Percentiles rank a stretch among this genome's conserved stretches.
Evolutionary conservation across 2,329 filamentous ascomycete species (phyloP).

Genomic region (Cladorrhinum sp.): DNA sequence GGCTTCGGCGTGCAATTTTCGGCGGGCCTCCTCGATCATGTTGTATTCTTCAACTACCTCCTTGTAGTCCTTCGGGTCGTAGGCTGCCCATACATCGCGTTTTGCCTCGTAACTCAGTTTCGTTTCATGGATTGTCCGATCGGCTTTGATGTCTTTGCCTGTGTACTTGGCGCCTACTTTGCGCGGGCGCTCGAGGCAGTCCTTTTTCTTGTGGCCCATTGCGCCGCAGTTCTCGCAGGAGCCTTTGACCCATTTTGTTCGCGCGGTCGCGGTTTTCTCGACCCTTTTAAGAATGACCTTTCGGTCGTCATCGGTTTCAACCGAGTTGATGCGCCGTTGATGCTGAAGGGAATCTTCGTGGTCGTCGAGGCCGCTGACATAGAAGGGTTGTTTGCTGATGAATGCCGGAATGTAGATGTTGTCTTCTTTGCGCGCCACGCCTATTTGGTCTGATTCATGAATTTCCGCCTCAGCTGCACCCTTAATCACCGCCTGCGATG

Average conservation of each 20-base stretch:
- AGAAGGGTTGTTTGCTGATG: conserved; percentile 97
- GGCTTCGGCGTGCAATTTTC: conserved; percentile 37
- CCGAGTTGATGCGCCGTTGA: conserved; percentile 68
- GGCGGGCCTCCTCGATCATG: conserved; percentile 73
- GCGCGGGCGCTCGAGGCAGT: conserved; percentile 84
- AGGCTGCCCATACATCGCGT: conserved; percentile 97
- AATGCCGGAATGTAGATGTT: conserved; percentile 98
- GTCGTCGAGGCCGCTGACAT: conserved; percentile 67
- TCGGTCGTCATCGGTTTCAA: conserved; percentile 52
- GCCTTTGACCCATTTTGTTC: conserved; percentile 96
- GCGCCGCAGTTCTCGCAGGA: conserved; percentile 98
- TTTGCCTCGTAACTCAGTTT: conserved; percentile 95
- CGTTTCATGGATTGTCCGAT: conserved; percentile 82
- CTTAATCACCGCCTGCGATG: background rate
- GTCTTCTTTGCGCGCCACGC: conserved; percentile 70
- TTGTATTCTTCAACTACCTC: conserved; percentile 87
- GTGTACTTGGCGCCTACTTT: conserved; percentile 91
- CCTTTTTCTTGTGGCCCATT: conserved; percentile 94
- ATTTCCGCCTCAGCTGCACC: background rate
- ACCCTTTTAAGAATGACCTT: conserved; percentile 79
- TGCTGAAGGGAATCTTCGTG: conserved; percentile 90
- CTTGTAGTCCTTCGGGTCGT: conserved; percentile 81
- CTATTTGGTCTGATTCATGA: background rate
- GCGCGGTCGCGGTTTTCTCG: conserved; percentile 76
- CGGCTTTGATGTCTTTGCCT: conserved; percentile 87